phyloP scores from a whole-genome alignment of 116 monocot genomes.

The Phalaenopsis hybrid region DNA sequence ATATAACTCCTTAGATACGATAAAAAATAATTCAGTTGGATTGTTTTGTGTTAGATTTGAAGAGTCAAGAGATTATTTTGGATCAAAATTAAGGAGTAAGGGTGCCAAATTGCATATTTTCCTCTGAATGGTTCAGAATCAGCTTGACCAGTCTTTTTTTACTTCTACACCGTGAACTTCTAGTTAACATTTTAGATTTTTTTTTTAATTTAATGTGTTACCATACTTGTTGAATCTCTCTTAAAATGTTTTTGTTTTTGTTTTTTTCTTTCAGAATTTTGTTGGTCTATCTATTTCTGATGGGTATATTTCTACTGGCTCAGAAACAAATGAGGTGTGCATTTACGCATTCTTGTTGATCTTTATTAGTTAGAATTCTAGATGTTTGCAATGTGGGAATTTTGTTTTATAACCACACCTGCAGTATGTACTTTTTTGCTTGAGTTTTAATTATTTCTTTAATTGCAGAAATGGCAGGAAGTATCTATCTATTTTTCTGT shows the following conservation, averaged over 20 bases:
- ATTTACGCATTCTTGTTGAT: background rate
- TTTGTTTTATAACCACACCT: background rate
- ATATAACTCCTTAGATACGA: too few species aligned
- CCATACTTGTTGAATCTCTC: background rate
- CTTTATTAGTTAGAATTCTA: background rate
- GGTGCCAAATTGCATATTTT: too few species aligned
- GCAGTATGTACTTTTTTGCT: background rate
- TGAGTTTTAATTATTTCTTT: background rate
- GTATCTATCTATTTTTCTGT: background rate
- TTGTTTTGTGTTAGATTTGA: too few species aligned
- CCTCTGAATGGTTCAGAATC: too few species aligned
- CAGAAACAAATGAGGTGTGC: constrained; percentile 92
- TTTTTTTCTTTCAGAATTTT: constrained; percentile 63
- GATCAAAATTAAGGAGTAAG: too few species aligned
- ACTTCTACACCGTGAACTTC: too few species aligned
- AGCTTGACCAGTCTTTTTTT: too few species aligned
- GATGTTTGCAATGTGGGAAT: too few species aligned
- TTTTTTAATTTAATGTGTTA: constrained; percentile 1
- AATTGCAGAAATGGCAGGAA: background rate
- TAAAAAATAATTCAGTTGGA: too few species aligned
- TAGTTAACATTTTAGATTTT: background rate
- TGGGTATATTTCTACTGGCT: constrained; percentile 90
- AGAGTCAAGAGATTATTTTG: too few species aligned
- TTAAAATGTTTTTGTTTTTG: background rate
- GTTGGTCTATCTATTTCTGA: constrained; percentile 85